These are phyloP conservation scores for Podospora conica DNA, from an alignment of 495 filamentous ascomycete species.

Conservation along the genomic window DNA sequence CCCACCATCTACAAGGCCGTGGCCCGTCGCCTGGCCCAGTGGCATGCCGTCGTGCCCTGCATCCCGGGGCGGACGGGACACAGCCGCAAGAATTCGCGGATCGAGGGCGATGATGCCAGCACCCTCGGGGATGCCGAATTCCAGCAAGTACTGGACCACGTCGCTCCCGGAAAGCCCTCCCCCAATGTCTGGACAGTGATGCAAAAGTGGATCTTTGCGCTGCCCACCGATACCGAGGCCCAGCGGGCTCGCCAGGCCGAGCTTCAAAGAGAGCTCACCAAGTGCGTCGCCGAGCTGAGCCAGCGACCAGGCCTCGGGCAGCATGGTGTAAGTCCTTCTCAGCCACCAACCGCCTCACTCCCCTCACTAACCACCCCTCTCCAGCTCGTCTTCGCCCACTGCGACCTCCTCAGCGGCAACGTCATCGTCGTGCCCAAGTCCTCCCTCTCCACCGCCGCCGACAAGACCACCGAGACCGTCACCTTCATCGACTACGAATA, in stretches of 20 bases:
- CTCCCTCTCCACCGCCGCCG: constrained; percentile 18
- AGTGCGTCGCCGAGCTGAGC: constrained; percentile 61
- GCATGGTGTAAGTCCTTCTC: constrained; percentile 54
- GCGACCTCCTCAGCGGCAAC: constrained; percentile 91
- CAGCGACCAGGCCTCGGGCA: constrained; percentile 65
- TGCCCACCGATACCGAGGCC: constrained; percentile 63
- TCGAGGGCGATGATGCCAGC: constrained; percentile 16
- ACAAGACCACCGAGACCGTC: constrained; percentile 46
- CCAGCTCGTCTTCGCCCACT: constrained; percentile 87
- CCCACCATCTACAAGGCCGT: constrained; percentile 73
- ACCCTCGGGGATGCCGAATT: constrained; percentile 27
- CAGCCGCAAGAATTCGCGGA: constrained; percentile 30
- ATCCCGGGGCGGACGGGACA: constrained; percentile 34
- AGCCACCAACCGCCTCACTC: not conserved
- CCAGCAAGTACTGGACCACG: constrained; percentile 46
- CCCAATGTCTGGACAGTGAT: constrained; percentile 90
- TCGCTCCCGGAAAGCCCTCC: constrained; percentile 55
- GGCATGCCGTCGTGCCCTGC: constrained; percentile 79
- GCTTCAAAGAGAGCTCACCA: constrained; percentile 70
- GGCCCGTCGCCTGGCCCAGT: constrained; percentile 76
- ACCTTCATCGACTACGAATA: constrained; percentile 99
- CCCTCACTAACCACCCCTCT: constrained; percentile 18
- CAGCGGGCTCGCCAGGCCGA: constrained; percentile 58
- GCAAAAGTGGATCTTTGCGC: constrained; percentile 88
- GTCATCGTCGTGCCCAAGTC: constrained; percentile 72